Evolutionary conservation across 2,329 filamentous ascomycete species (phyloP).

Genomic region (Immersiporthe knoxdaviesiana): DNA sequence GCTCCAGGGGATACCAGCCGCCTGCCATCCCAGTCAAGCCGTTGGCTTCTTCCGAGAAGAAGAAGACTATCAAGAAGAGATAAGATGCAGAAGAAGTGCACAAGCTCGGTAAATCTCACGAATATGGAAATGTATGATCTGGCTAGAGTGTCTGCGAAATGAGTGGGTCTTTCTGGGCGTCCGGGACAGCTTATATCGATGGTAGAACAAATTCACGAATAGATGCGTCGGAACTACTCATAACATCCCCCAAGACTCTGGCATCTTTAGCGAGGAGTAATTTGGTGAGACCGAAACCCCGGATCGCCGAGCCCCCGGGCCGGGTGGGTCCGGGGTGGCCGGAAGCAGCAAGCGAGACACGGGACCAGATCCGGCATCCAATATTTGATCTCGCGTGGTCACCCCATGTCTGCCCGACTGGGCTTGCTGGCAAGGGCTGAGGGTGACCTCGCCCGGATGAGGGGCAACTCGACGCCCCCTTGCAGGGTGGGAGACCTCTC

Average conservation of each 20-base stretch:
- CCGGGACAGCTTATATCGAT: neutral
- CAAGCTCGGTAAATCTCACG: no score
- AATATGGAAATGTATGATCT: neutral
- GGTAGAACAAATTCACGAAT: neutral
- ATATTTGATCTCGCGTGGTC: constrained; percentile 1
- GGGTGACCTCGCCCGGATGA: neutral
- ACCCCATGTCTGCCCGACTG: neutral
- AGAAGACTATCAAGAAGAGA: constrained; percentile 9
- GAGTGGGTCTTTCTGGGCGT: neutral
- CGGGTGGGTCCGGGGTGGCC: neutral
- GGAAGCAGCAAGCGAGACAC: constrained; percentile 2
- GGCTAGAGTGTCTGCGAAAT: no score
- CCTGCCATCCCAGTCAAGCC: constrained; percentile 51
- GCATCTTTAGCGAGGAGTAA: neutral
- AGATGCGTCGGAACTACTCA: neutral
- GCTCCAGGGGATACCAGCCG: constrained; percentile 48
- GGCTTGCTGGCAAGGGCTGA: neutral
- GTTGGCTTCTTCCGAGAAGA: neutral
- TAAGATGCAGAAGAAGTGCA: no score
- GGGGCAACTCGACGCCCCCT: neutral
- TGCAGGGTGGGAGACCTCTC: neutral
- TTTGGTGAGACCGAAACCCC: neutral
- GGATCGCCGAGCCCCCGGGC: neutral
- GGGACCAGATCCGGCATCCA: neutral
- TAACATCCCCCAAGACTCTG: neutral